These are phyloP conservation scores for Dactylis glomerata DNA, from an alignment of 176 grass and related monocot species.

Conservation along the genomic window DNA sequence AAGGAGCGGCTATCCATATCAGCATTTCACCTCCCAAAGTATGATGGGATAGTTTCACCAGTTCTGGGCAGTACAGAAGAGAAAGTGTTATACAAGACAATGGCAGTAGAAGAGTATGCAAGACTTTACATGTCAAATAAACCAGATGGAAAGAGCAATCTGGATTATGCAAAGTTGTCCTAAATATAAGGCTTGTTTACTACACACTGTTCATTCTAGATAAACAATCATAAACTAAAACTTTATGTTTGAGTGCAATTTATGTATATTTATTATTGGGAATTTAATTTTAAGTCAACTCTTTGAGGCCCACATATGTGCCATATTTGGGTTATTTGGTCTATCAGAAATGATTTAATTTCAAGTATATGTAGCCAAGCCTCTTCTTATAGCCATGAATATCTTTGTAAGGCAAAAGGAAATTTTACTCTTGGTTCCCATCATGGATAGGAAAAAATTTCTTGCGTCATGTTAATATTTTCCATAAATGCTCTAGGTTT, in stretches of 20 bases:
- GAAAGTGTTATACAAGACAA: neutral
- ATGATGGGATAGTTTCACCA: slow-evolving; percentile 19
- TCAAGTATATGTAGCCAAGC: neutral
- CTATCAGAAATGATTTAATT: neutral
- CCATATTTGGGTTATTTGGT: neutral
- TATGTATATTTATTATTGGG: neutral
- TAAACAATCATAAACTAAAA: neutral
- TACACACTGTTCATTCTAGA: neutral
- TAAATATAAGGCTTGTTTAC: neutral
- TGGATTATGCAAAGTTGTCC: slow-evolving; percentile 22
- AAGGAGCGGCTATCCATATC: slow-evolving; percentile 43
- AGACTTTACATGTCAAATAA: slow-evolving; percentile 20
- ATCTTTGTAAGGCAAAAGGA: too few relatives aligned
- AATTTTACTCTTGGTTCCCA: neutral
- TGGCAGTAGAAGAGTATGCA: neutral
- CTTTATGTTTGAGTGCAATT: neutral
- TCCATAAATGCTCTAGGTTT: neutral
- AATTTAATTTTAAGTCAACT: neutral
- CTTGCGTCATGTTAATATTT: neutral
- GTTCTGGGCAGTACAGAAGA: neutral
- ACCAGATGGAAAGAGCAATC: slow-evolving; percentile 16
- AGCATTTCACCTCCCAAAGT: slow-evolving; percentile 25
- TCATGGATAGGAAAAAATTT: neutral
- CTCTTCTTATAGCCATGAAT: neutral
- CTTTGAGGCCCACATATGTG: neutral